Evolutionary conservation across 306 rosid species (phyloP).

Genomic region (Cucurbita ficifolia): DNA sequence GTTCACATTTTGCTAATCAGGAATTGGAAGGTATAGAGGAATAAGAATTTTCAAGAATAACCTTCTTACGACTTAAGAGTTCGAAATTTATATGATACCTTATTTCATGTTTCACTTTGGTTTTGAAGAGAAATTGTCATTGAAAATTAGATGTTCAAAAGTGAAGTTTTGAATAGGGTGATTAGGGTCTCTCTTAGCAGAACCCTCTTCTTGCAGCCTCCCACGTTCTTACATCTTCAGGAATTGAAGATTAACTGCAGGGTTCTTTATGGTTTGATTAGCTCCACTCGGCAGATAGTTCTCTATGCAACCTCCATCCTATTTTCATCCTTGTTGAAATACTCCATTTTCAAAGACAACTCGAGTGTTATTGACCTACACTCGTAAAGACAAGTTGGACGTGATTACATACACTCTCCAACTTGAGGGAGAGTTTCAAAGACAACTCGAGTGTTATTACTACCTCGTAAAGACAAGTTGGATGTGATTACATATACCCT

Average conservation of each 20-base stretch:
- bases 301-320: not conserved
- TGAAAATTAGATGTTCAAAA: not conserved
- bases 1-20: not conserved
- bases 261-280: not conserved
- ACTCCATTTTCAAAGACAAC: too few species aligned
- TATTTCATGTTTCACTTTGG: not conserved
- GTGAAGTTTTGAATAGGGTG: not conserved
- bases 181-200: not conserved
- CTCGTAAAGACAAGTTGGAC: too few species aligned
- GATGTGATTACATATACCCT: too few species aligned
- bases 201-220: not conserved
- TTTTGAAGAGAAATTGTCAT: not conserved
- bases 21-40: not conserved
- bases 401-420: too few species aligned
- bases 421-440: too few species aligned
- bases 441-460: too few species aligned
- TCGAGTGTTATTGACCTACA: too few species aligned
- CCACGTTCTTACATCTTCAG: not conserved
- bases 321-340: too few species aligned
- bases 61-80: not conserved
- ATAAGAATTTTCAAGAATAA: not conserved
- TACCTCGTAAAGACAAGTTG: too few species aligned
- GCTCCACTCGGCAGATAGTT: not conserved
- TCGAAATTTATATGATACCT: not conserved
- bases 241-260: not conserved